A percentile compares a stretch with the other conserved stretches of the same genome.
Evolutionary conservation across 2,329 filamentous ascomycete genomes (phyloP).

Genomic region (Calonectria pteridis): DNA sequence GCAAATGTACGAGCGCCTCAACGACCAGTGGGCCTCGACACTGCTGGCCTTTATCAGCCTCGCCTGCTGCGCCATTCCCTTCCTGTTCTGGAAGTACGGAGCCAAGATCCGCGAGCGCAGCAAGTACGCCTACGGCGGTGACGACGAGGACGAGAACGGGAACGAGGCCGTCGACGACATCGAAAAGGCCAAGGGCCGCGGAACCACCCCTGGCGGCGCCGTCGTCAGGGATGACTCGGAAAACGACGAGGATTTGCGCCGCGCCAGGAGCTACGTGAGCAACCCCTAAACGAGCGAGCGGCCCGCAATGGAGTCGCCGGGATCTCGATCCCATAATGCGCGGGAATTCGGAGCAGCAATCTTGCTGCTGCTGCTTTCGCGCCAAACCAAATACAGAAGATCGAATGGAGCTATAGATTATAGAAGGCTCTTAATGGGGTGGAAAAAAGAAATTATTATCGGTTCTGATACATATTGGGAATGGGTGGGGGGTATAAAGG

Average conservation of each 20-base stretch:
- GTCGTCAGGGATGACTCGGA: conserved; percentile 47
- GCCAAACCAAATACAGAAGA: not conserved
- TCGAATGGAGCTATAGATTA: not conserved
- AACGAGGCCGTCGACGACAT: conserved; percentile 47
- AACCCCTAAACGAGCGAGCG: conserved; percentile 52
- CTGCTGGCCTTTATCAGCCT: conserved; percentile 81
- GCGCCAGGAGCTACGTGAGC: conserved; percentile 61
- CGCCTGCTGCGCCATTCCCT: conserved; percentile 86
- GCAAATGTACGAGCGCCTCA: conserved; percentile 82
- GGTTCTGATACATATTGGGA: not conserved
- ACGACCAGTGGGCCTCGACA: conserved; percentile 81
- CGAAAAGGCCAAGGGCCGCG: conserved; percentile 51
- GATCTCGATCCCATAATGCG: conserved; percentile 9
- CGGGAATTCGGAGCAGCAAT: not conserved
- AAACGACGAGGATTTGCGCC: conserved; percentile 54
- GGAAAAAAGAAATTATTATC: not conserved
- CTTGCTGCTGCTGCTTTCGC: not conserved
- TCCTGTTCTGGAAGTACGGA: conserved; percentile 83
- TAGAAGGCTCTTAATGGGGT: not conserved
- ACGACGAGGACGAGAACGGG: conserved; percentile 52
- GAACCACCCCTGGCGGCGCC: conserved; percentile 37
- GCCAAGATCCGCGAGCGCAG: conserved; percentile 76
- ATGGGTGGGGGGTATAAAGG: conserved; percentile 13
- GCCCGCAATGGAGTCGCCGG: not conserved
- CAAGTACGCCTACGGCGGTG: conserved; percentile 79